Conservation (phyloP, 2,329 filamentous ascomycete genomes). For the Akanthomyces dipterigenus region DNA sequence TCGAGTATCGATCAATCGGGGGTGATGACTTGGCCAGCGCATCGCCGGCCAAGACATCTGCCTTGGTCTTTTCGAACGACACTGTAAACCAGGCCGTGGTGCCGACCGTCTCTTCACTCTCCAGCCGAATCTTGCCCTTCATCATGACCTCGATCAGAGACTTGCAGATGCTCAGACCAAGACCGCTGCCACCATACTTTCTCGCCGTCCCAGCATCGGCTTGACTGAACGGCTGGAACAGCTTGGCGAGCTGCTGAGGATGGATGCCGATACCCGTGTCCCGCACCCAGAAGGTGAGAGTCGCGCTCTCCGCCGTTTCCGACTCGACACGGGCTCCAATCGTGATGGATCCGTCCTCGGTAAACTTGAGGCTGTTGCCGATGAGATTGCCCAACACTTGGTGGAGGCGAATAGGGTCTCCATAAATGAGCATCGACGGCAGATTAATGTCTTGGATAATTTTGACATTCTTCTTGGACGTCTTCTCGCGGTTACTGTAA, state of each 20-base stretch:
- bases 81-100: slow-evolving; percentile 74
- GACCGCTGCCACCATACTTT: slow-evolving; percentile 85
- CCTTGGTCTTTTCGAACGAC: slow-evolving; percentile 73
- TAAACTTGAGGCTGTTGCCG: slow-evolving; percentile 92
- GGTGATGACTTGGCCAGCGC: slow-evolving; percentile 34
- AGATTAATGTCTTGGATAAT: slow-evolving; percentile 65
- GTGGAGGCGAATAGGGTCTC: slow-evolving; percentile 59
- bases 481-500: slow-evolving; percentile 59
- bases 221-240: slow-evolving; percentile 90
- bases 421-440: slow-evolving; percentile 65
- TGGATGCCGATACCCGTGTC: slow-evolving; percentile 92
- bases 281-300: slow-evolving; percentile 75
- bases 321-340: slow-evolving; percentile 68
- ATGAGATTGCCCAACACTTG: slow-evolving; percentile 76
- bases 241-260: slow-evolving; percentile 69
- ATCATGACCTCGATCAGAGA: slow-evolving; percentile 90
- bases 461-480: slow-evolving; percentile 54
- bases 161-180: slow-evolving; percentile 91
- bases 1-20: slow-evolving; percentile 28
- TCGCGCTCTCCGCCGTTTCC: slow-evolving; percentile 63
- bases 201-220: slow-evolving; percentile 85
- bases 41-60: slow-evolving; percentile 52
- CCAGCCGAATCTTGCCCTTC: slow-evolving; percentile 75
- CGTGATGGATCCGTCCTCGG: slow-evolving; percentile 76
- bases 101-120: slow-evolving; percentile 65